Percentiles rank a stretch among this genome's conserved stretches.
phyloP scores from a whole-genome alignment of 352 stramenopile species.

The Pythium aristosporum region DNA sequence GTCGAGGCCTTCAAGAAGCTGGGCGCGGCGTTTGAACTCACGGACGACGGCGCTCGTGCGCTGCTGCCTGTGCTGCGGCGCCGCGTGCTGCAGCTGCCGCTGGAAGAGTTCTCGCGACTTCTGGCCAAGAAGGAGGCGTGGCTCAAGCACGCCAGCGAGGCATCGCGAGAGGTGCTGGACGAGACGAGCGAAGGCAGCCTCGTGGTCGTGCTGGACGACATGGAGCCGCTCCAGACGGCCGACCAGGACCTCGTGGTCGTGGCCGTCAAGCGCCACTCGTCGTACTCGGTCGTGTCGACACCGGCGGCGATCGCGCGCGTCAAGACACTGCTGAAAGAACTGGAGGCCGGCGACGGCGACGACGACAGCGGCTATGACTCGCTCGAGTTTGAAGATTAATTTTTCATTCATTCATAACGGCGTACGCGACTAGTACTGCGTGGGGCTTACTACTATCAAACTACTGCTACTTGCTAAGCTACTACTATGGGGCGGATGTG shows the following conservation, averaged over 20 bases:
- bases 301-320: slow-evolving; percentile 59
- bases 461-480: not conserved
- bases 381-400: slow-evolving; percentile 63
- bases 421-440: not conserved
- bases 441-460: not conserved
- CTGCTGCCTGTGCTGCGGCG: slow-evolving; percentile 50
- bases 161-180: slow-evolving; percentile 44
- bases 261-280: slow-evolving; percentile 69
- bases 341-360: slow-evolving; percentile 51
- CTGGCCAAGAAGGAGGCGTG: slow-evolving; percentile 70
- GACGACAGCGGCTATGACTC: slow-evolving; percentile 71
- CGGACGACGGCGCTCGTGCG: slow-evolving; percentile 62
- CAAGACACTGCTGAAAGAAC: slow-evolving; percentile 71
- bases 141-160: slow-evolving; percentile 69
- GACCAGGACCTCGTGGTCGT: slow-evolving; percentile 70
- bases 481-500: not conserved
- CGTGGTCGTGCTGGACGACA: slow-evolving; percentile 72
- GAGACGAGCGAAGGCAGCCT: slow-evolving; percentile 63
- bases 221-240: slow-evolving; percentile 73
- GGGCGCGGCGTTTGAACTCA: slow-evolving; percentile 40
- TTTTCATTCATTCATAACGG: not conserved
- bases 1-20: slow-evolving; percentile 42
- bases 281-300: slow-evolving; percentile 69
- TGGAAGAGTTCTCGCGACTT: slow-evolving; percentile 65
- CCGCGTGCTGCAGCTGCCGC: slow-evolving; percentile 49